Evolutionary conservation across 305 asterid species (phyloP).

Genomic region (Fraxinus velutina): DNA sequence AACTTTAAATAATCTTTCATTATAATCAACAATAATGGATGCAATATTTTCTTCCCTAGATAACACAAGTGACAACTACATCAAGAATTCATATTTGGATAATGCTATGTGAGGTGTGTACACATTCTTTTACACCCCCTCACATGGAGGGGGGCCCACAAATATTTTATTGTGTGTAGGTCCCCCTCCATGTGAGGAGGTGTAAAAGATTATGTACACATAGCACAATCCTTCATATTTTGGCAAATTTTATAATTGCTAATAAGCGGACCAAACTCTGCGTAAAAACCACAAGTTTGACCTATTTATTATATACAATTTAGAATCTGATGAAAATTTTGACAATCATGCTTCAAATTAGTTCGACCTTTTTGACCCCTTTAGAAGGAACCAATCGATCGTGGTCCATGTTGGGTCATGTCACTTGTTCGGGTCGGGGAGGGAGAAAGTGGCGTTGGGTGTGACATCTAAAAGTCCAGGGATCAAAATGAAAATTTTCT

Average conservation of each 20-base stretch:
- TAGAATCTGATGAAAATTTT: no score
- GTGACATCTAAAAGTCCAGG: not conserved
- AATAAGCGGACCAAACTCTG: no score
- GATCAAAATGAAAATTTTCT: not conserved
- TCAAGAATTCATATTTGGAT: not conserved
- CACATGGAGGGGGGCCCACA: no score
- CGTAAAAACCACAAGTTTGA: no score
- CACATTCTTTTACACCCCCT: no score
- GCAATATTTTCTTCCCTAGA: not conserved
- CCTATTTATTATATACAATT: not conserved
- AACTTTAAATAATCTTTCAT: not conserved
- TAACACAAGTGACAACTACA: not conserved
- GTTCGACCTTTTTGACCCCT: not conserved
- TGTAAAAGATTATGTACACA: no score
- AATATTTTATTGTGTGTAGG: no score
- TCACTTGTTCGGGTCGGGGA: not conserved
- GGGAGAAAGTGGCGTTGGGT: not conserved
- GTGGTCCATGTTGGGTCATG: not conserved
- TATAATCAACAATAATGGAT: not conserved
- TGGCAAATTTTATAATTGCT: no score
- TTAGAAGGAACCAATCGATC: not conserved
- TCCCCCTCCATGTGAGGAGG: no score
- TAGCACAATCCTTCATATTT: no score
- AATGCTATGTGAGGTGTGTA: no score
- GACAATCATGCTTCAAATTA: not conserved